phyloP scores from a whole-genome alignment of 768 basidiomycete genomes.

The Auriscalpium orientale region DNA sequence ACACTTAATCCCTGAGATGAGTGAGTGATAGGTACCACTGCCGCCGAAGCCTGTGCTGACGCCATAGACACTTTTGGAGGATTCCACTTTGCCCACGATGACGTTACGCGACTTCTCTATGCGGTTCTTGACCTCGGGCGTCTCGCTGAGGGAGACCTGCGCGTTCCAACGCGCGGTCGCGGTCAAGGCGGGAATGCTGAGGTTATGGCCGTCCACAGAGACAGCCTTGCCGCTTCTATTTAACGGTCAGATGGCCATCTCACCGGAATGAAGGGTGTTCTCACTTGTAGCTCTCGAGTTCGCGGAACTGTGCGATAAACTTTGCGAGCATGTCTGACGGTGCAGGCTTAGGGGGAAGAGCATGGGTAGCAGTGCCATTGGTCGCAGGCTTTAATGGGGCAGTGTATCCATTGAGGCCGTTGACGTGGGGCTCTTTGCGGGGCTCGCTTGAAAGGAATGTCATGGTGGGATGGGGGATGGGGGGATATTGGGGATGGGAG shows the following conservation, averaged over 20 bases:
- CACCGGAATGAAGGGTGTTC: conserved; percentile 13
- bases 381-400: neutral
- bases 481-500: neutral
- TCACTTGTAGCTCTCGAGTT: conserved; percentile 60
- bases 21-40: conserved; percentile 37
- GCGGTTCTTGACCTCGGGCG: conserved; percentile 38
- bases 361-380: neutral
- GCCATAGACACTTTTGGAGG: conserved; percentile 71
- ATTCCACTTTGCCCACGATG: conserved; percentile 58
- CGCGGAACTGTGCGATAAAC: conserved; percentile 52
- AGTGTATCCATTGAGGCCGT: neutral
- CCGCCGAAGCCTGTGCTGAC: conserved; percentile 86
- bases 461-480: neutral
- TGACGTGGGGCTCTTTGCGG: neutral
- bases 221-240: conserved; percentile 55
- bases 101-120: conserved; percentile 58
- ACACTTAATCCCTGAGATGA: conserved; percentile 3
- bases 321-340: conserved; percentile 36
- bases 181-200: conserved; percentile 73
- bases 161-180: conserved; percentile 63
- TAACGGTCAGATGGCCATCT: neutral
- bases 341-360: neutral
- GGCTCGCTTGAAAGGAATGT: neutral
- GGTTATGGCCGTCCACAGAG: conserved; percentile 57
- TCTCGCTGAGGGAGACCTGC: conserved; percentile 42